Percentiles rank a stretch among this genome's conserved stretches.
These are phyloP conservation scores for Pichia sp. DNA, from an alignment of 1,139 yeast genomes.

Conservation along the genomic window DNA sequence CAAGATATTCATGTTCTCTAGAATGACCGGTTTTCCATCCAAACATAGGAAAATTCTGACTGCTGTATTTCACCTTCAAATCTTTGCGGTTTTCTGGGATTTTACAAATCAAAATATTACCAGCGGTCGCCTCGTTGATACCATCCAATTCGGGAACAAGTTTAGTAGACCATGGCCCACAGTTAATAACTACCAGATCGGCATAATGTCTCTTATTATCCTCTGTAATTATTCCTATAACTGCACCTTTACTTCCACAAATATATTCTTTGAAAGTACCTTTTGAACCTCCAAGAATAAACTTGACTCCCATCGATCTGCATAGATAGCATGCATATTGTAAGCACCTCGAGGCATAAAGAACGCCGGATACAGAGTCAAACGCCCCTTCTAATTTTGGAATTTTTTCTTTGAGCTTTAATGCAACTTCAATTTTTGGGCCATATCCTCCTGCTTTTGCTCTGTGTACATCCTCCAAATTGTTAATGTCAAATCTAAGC, in stretches of 20 bases:
- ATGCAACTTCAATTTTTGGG: conserved; percentile 25
- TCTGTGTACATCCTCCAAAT: conserved; percentile 21
- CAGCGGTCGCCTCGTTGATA: conserved; percentile 37
- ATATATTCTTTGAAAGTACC: conserved; percentile 19
- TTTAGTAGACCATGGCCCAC: conserved; percentile 41
- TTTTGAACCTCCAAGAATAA: conserved; percentile 23
- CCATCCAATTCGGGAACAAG: conserved; percentile 35
- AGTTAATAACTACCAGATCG: conserved; percentile 35
- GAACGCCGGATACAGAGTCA: conserved; percentile 38
- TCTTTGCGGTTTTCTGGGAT: conserved; percentile 32
- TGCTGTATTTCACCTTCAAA: conserved; percentile 30
- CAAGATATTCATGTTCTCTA: conserved; percentile 24
- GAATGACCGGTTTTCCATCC: conserved; percentile 22
- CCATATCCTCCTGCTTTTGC: conserved; percentile 30
- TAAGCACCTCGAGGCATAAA: conserved; percentile 38
- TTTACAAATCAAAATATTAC: conserved; percentile 29
- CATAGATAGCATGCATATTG: conserved; percentile 32
- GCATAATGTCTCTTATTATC: conserved; percentile 35
- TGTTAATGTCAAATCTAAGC: conserved; percentile 30
- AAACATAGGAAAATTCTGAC: conserved; percentile 19
- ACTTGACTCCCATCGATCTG: conserved; percentile 32
- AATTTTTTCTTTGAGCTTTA: conserved; percentile 21
- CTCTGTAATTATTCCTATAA: conserved; percentile 33
- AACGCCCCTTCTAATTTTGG: conserved; percentile 31
- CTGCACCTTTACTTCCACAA: conserved; percentile 16